Evolutionary conservation across 2,329 filamentous ascomycete species (phyloP).

Genomic region (Parastagonospora nodorum): DNA sequence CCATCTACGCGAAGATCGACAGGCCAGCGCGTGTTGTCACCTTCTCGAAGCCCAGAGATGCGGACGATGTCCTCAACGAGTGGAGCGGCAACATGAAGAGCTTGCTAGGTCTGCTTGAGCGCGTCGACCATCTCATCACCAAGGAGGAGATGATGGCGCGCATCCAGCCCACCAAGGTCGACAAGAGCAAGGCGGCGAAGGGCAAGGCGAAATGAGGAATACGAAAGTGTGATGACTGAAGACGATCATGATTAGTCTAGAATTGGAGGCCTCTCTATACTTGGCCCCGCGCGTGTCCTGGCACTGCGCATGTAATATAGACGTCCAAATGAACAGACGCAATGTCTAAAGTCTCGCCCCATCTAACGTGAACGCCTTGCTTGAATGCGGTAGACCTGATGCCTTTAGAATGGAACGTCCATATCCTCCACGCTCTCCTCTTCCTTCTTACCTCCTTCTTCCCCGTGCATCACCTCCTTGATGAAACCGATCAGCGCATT

Average conservation of each 20-base stretch:
- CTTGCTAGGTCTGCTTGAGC: slow-evolving; percentile 79
- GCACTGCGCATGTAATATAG: slow-evolving; percentile 45
- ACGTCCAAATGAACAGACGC: slow-evolving; percentile 19
- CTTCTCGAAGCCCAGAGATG: slow-evolving; percentile 92
- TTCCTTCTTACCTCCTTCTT: slow-evolving; percentile 41
- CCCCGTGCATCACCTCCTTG: slow-evolving; percentile 54
- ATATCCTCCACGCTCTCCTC: slow-evolving; percentile 69
- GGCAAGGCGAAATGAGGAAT: slow-evolving; percentile 38
- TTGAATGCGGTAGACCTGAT: slow-evolving; percentile 6
- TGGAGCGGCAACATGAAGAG: slow-evolving; percentile 99
- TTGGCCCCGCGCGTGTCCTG: slow-evolving; percentile 31
- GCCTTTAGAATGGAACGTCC: slow-evolving; percentile 65
- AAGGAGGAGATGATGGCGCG: slow-evolving; percentile 99
- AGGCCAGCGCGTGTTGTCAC: slow-evolving; percentile 88
- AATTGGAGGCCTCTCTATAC: slow-evolving; percentile 28
- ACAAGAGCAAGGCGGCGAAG: slow-evolving; percentile 47
- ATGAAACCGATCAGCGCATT: slow-evolving; percentile 78
- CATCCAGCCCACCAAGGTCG: slow-evolving; percentile 72
- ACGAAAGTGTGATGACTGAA: slow-evolving; percentile 9
- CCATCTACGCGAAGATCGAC: slow-evolving; percentile 97
- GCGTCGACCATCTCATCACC: slow-evolving; percentile 96
- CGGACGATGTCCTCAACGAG: slow-evolving; percentile 95
- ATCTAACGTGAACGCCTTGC: slow-evolving; percentile 23
- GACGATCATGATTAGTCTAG: slow-evolving; percentile 39
- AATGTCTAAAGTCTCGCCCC: slow-evolving; percentile 2